Evolutionary conservation across 2,329 filamentous ascomycete genomes (phyloP).

Genomic region (Penicillium sp.): DNA sequence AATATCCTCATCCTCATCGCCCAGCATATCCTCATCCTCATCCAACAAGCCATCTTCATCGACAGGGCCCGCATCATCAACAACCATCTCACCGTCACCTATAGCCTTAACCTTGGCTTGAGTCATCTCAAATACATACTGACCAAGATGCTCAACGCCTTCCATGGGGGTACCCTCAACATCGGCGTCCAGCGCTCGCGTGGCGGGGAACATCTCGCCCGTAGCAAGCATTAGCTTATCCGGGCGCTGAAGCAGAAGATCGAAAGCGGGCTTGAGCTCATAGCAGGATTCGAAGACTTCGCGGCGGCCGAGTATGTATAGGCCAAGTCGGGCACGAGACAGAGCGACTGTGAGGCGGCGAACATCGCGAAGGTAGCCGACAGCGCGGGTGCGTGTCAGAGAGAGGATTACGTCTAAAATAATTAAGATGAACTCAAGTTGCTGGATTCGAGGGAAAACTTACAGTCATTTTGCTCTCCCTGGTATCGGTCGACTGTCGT

Average conservation of each 20-base stretch:
- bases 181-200: slow-evolving; percentile 52
- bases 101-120: slow-evolving; percentile 63
- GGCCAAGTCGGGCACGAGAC: slow-evolving; percentile 82
- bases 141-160: slow-evolving; percentile 86
- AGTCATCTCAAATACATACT: slow-evolving; percentile 97
- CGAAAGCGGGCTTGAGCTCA: slow-evolving; percentile 84
- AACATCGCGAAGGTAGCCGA: slow-evolving; percentile 90
- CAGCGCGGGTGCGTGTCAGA: slow-evolving; percentile 79
- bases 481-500: slow-evolving; percentile 98
- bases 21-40: slow-evolving; percentile 37
- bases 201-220: slow-evolving; percentile 79
- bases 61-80: slow-evolving; percentile 34
- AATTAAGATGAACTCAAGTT: slow-evolving; percentile 9
- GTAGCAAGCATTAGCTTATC: slow-evolving; percentile 79
- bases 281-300: slow-evolving; percentile 85
- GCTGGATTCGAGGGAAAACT: slow-evolving; percentile 39
- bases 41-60: slow-evolving; percentile 31
- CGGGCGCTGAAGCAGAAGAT: slow-evolving; percentile 70
- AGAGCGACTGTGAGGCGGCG: slow-evolving; percentile 91
- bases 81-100: slow-evolving; percentile 44
- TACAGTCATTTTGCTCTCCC: slow-evolving; percentile 98
- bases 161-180: slow-evolving; percentile 70
- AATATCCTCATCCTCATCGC: slow-evolving; percentile 35
- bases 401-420: slow-evolving; percentile 82
- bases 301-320: slow-evolving; percentile 87